Conservation (phyloP, 805 yeast genomes). For the Candida broadrunensis region DNA sequence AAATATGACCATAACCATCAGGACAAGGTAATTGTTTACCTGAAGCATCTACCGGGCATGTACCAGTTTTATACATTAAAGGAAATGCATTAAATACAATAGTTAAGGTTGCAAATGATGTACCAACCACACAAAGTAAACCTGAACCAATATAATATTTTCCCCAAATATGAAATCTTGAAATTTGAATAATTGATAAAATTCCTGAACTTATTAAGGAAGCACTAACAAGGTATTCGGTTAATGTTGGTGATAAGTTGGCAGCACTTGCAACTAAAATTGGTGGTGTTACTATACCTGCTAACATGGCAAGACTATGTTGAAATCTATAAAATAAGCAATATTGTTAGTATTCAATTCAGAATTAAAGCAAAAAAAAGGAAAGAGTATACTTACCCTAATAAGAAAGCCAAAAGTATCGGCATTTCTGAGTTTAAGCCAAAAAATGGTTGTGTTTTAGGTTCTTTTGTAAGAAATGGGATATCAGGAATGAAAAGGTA, state of each 20-base stretch:
- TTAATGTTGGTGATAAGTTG: constrained; percentile 44
- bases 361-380: no score
- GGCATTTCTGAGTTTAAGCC: constrained; percentile 82
- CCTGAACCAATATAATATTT: constrained; percentile 86
- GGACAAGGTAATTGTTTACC: constrained; percentile 79
- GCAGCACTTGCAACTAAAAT: constrained; percentile 66
- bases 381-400: no score
- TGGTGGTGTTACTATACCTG: constrained; percentile 87
- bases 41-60: constrained; percentile 54
- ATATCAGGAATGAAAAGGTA: constrained; percentile 76
- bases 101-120: constrained; percentile 84
- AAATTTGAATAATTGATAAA: constrained; percentile 59
- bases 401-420: constrained; percentile 64
- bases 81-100: constrained; percentile 76
- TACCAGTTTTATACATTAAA: constrained; percentile 61
- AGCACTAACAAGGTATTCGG: constrained; percentile 35
- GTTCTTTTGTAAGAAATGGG: constrained; percentile 54
- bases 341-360: no score
- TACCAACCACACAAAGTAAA: constrained; percentile 83
- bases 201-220: constrained; percentile 44
- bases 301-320: constrained; percentile 87
- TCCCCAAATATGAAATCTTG: constrained; percentile 70
- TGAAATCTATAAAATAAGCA: no score
- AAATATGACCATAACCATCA: constrained; percentile 83
- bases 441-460: constrained; percentile 73